phyloP scores from a whole-genome alignment of 257 asterid genomes.

The Coffea eugenioides region DNA sequence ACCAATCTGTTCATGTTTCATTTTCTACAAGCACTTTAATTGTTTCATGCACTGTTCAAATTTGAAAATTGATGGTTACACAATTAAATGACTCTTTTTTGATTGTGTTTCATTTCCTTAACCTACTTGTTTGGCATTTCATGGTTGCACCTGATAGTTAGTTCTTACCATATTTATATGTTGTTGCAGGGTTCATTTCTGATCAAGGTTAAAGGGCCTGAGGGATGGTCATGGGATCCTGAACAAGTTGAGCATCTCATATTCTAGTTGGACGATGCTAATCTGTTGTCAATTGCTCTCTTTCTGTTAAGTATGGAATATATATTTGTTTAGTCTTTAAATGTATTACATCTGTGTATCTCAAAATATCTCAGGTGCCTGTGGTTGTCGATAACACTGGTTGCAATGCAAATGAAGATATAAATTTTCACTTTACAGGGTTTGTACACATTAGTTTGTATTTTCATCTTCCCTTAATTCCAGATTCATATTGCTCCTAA shows the following conservation, averaged over 20 bases:
- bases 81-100: not conserved
- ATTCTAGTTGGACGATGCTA: slow-evolving; percentile 16
- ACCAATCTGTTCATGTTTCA: not conserved
- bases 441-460: slow-evolving; percentile 24
- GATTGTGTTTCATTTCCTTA: not conserved
- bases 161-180: slow-evolving; percentile 15
- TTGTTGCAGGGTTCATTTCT: slow-evolving; percentile 81
- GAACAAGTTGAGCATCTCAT: slow-evolving; percentile 75
- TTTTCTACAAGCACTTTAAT: not conserved
- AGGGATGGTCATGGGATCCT: slow-evolving; percentile 94
- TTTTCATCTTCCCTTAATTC: not conserved
- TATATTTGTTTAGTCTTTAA: slow-evolving; percentile 9
- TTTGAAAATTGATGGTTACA: not conserved
- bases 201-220: slow-evolving; percentile 87
- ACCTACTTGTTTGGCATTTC: slow-evolving; percentile 3
- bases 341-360: slow-evolving; percentile 16
- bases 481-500: slow-evolving; percentile 9
- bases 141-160: not conserved
- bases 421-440: slow-evolving; percentile 94
- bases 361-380: slow-evolving; percentile 65
- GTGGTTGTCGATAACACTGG: slow-evolving; percentile 76
- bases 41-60: not conserved
- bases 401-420: slow-evolving; percentile 90
- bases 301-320: slow-evolving; percentile 12
- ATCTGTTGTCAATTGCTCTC: slow-evolving; percentile 9